These are phyloP conservation scores for Coemansia sp. DNA, from an alignment of 192 early-diverging fungal genomes.

Conservation along the genomic window DNA sequence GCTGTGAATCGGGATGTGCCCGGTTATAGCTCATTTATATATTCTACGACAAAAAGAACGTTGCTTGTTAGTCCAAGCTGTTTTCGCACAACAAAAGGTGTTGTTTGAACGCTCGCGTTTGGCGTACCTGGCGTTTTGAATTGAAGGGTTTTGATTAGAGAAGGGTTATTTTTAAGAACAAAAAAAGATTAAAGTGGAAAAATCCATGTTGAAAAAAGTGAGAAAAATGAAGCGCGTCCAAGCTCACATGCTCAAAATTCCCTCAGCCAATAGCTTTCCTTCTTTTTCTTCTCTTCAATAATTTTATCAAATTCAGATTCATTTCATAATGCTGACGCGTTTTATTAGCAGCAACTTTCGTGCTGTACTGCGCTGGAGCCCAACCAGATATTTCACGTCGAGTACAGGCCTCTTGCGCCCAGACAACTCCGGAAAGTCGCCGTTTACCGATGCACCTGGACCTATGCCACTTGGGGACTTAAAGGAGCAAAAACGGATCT, in stretches of 20 bases:
- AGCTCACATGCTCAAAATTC: background rate
- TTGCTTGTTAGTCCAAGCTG: background rate
- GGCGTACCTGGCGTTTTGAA: conserved; percentile 2
- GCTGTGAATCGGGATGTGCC: conserved; percentile 25
- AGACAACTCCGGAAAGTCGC: conserved; percentile 11
- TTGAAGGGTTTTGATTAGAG: background rate
- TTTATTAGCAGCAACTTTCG: background rate
- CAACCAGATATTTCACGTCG: background rate
- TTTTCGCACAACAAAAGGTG: background rate
- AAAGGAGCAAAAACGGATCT: conserved; percentile 61
- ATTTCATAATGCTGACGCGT: background rate
- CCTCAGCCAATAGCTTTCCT: background rate
- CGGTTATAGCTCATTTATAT: conserved; percentile 36
- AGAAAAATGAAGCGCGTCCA: background rate
- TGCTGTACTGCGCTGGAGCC: background rate
- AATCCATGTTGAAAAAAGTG: conserved; percentile 1
- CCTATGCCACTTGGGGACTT: conserved; percentile 68
- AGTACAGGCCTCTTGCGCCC: background rate
- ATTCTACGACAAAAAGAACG: background rate
- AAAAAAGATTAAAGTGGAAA: conserved; percentile 9
- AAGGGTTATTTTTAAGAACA: conserved; percentile 3
- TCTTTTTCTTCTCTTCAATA: background rate
- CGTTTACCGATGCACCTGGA: conserved; percentile 48
- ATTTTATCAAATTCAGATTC: background rate
- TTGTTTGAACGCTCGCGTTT: background rate